Conservation (phyloP, 1,139 yeast species). For the Magnusiomyces fungicola region DNA sequence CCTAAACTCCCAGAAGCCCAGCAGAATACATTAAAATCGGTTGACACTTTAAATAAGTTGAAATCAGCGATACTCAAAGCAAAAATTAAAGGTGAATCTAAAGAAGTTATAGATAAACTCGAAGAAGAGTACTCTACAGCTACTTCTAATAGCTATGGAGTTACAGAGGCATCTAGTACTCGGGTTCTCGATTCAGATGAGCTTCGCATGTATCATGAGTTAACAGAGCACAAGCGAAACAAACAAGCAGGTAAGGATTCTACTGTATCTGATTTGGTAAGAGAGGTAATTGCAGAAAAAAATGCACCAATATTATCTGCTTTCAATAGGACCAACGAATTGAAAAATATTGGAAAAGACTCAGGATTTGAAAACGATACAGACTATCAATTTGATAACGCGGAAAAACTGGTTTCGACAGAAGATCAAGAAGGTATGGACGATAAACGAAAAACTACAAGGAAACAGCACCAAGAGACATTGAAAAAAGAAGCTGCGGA, state of each 20-base stretch:
- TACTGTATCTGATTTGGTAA: conserved; percentile 36
- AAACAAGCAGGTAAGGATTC: conserved; percentile 23
- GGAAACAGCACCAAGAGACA: background rate
- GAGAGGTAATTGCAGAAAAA: conserved; percentile 32
- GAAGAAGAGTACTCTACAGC: conserved; percentile 25
- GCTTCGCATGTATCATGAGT: conserved; percentile 11
- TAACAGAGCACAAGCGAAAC: background rate
- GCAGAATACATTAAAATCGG: background rate
- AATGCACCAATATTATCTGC: conserved; percentile 24
- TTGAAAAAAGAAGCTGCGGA: conserved; percentile 12
- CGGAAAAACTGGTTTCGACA: conserved; percentile 33
- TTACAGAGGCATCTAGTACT: conserved; percentile 3
- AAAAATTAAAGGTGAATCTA: conserved; percentile 26
- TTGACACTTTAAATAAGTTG: conserved; percentile 29
- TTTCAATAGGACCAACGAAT: background rate
- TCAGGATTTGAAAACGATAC: conserved; percentile 32
- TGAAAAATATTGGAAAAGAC: conserved; percentile 33
- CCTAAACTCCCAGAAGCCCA: background rate
- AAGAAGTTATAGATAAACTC: conserved; percentile 23
- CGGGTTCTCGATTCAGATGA: conserved; percentile 11
- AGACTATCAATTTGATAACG: conserved; percentile 40
- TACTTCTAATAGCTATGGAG: background rate
- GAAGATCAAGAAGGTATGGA: conserved; percentile 18
- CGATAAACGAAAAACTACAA: background rate
- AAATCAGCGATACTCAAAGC: conserved; percentile 35